Base-by-base conservation (phyloP, 2,329 filamentous ascomycete species). In the Penicillium hesseltinei region DNA sequence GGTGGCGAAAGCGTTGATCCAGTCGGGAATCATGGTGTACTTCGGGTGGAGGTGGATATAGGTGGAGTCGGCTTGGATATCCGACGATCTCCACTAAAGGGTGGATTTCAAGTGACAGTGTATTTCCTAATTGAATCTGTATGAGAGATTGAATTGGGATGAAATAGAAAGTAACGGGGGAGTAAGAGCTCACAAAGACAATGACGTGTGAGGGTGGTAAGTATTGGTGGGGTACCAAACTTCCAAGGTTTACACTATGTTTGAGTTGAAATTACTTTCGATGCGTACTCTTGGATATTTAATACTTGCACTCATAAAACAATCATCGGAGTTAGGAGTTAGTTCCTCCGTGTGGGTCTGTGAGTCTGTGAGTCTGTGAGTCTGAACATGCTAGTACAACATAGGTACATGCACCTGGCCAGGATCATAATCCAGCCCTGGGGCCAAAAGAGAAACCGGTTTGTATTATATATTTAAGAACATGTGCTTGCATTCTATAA, bases 1-100 rank as follows among this genome's bases (percentile, higher is more conserved):
- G 52, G 77, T 75, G 62, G 80, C 80, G 67, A 90, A 83, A 54
- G 78, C 79, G 64, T 79, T 76, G 62, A 82, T 79, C 36, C 89
- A 78, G 56, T 82, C 79, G 52, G 78, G 85, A 67, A 84, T 84
- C 72, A 74, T 74, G 63, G 82, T 77, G 48, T 40, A 51, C 38
- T 51, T 51, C 39, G 49, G 49, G 49, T 52, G 23, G 36, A 39
- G n/a, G 50, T 52, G 50, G 50, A 4, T 44, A 52, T 35, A 21
- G 27, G 50, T 52, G 50, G 50, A 52, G 50, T 52, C 50, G 17
- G 15, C 3, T 42, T 50, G 50, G 39, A 36, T 44, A 45, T 46
- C 23, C 21, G 29, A 8, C 5, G 48, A 45, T 52, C 50, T 45
- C 50, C 49, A 35, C 49, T 29, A 35, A 21, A 33, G n/a, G 43